These are phyloP conservation scores for Diddensiella transvaalensis DNA, from an alignment of 805 yeast genomes.

Conservation along the genomic window DNA sequence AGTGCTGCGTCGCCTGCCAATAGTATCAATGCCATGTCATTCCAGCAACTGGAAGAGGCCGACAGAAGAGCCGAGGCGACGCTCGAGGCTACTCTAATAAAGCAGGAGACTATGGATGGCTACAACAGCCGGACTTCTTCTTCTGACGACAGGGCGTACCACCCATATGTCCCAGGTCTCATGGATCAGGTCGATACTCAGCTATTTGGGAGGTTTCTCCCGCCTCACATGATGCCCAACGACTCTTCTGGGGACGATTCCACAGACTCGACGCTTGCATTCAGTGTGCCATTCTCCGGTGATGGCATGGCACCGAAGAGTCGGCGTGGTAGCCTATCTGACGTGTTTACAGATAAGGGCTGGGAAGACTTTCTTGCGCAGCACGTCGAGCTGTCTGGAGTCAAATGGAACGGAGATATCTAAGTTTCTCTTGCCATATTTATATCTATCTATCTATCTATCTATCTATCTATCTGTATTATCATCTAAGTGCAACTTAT, in stretches of 20 bases:
- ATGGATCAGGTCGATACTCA: slow-evolving; percentile 83
- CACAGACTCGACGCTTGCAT: not conserved
- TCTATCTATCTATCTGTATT: no score
- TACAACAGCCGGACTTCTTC: not conserved
- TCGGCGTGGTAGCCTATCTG: not conserved
- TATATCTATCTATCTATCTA: not conserved
- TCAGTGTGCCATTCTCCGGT: not conserved
- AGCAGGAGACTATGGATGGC: not conserved
- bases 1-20: not conserved
- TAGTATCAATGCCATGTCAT: not conserved
- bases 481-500: no score
- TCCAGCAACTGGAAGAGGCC: not conserved
- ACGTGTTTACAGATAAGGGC: slow-evolving; percentile 13
- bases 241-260: not conserved
- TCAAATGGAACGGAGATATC: slow-evolving; percentile 15
- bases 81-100: not conserved
- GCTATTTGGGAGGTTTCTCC: slow-evolving; percentile 75
- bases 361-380: slow-evolving; percentile 26
- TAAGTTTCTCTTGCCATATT: not conserved
- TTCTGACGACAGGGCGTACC: slow-evolving; percentile 5
- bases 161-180: slow-evolving; percentile 67
- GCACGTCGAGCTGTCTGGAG: slow-evolving; percentile 22
- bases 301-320: not conserved
- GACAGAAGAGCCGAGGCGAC: not conserved
- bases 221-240: slow-evolving; percentile 68